Evolutionary conservation across 495 filamentous ascomycete genomes (phyloP).

Genomic region (Xylaria sp.): DNA sequence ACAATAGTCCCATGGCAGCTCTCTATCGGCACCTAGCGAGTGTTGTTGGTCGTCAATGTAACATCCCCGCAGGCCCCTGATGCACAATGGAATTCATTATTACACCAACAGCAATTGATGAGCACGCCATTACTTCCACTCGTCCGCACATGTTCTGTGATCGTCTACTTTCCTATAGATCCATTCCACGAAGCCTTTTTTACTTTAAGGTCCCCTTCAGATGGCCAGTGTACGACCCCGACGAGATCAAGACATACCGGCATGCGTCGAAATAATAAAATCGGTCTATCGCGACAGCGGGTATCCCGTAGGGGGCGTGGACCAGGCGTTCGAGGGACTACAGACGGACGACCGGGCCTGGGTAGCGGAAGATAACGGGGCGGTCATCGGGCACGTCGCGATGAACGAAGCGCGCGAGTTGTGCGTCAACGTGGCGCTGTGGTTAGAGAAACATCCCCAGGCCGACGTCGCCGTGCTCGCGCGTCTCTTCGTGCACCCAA

Average conservation of each 20-base stretch:
- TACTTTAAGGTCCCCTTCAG: too few species aligned
- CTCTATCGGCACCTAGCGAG: background rate
- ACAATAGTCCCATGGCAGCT: background rate
- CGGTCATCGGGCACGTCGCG: slow-evolving; percentile 47
- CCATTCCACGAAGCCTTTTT: background rate
- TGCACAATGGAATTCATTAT: background rate
- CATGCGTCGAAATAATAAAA: slow-evolving; percentile 28
- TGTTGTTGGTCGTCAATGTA: background rate
- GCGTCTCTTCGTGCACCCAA: slow-evolving; percentile 34
- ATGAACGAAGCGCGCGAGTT: slow-evolving; percentile 8
- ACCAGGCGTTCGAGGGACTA: slow-evolving; percentile 26
- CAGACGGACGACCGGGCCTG: slow-evolving; percentile 86
- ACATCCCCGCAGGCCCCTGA: background rate
- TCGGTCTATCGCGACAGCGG: slow-evolving; percentile 26
- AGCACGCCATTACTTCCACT: background rate
- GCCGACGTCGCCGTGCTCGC: slow-evolving; percentile 15
- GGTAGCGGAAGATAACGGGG: slow-evolving; percentile 87
- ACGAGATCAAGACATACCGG: slow-evolving; percentile 13
- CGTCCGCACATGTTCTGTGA: background rate
- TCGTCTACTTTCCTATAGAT: background rate
- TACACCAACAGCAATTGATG: background rate
- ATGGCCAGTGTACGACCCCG: slow-evolving; percentile 27
- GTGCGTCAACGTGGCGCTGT: slow-evolving; percentile 26
- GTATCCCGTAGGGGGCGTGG: slow-evolving; percentile 31
- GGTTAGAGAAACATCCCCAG: slow-evolving; percentile 27